phyloP scores from a whole-genome alignment of 306 rosid genomes.

The Cicer yamashitae region DNA sequence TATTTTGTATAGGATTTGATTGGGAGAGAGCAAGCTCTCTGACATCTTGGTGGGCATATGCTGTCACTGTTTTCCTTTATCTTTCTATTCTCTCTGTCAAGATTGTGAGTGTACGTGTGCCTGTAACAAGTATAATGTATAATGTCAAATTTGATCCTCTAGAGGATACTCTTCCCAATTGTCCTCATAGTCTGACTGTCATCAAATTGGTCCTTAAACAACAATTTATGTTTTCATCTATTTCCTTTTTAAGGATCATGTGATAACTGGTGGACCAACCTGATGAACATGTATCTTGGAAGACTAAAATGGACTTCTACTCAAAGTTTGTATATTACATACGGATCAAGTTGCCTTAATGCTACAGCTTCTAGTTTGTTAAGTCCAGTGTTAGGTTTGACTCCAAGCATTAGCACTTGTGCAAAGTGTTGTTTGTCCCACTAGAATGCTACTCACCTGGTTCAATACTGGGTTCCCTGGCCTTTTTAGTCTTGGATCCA shows the following conservation, averaged over 20 bases:
- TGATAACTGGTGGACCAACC: neutral
- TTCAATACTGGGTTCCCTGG: conserved; percentile 1
- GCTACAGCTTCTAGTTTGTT: neutral
- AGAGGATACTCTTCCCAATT: too few species aligned
- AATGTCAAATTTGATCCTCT: too few species aligned
- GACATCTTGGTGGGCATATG: too few species aligned
- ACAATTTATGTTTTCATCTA: neutral
- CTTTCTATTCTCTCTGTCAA: too few species aligned
- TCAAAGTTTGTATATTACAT: neutral
- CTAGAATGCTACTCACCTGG: neutral
- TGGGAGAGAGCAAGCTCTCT: neutral
- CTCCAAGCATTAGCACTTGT: neutral
- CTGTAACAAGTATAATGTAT: too few species aligned
- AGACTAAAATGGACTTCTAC: conserved; percentile 6
- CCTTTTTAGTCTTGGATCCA: neutral
- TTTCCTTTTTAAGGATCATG: neutral
- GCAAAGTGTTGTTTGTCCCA: neutral
- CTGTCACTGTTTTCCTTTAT: too few species aligned
- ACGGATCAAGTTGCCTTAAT: conserved; percentile 2
- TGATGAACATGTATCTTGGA: conserved; percentile 14
- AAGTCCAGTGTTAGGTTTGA: neutral
- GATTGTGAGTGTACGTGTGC: too few species aligned
- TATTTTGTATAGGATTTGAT: neutral
- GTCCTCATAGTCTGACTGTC: neutral
- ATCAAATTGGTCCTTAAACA: conserved; percentile 7